phyloP scores from a whole-genome alignment of 176 grass and related monocot species.

The Eleusine indica region DNA sequence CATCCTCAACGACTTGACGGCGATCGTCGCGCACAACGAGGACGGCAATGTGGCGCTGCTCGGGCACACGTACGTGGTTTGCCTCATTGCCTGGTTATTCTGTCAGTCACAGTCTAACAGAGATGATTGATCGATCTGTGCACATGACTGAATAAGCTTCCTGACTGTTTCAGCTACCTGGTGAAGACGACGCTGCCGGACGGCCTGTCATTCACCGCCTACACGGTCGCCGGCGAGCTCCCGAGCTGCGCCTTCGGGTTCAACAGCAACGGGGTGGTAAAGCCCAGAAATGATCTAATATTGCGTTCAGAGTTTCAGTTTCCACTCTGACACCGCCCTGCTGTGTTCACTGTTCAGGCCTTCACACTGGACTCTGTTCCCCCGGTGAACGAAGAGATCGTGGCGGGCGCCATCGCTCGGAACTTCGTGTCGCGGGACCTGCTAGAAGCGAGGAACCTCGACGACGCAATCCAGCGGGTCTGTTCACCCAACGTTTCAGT shows the following conservation, averaged over 20 bases:
- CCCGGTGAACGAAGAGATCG: constrained; percentile 57
- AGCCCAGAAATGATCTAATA: background rate
- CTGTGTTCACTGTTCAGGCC: constrained; percentile 40
- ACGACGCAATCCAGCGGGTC: constrained; percentile 68
- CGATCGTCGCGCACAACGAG: constrained; percentile 81
- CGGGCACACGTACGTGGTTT: constrained; percentile 61
- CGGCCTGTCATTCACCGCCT: constrained; percentile 75
- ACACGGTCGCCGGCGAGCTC: constrained; percentile 81
- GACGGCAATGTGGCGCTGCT: constrained; percentile 70
- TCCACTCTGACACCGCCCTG: background rate
- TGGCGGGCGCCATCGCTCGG: constrained; percentile 50
- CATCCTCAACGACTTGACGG: constrained; percentile 57
- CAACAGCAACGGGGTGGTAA: constrained; percentile 80
- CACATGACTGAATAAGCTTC: background rate
- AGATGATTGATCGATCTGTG: background rate
- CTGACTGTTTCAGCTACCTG: constrained; percentile 45
- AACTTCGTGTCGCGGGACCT: constrained; percentile 81
- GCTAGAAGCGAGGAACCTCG: constrained; percentile 59
- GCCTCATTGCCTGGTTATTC: background rate
- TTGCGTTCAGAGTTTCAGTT: background rate
- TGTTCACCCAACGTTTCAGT: constrained; percentile 53
- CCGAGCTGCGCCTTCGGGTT: constrained; percentile 89
- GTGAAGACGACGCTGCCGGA: constrained; percentile 55
- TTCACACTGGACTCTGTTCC: constrained; percentile 87
- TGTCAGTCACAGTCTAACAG: background rate